Conservation (phyloP, 257 asterid species). For the Lithospermum erythrorhizon region DNA sequence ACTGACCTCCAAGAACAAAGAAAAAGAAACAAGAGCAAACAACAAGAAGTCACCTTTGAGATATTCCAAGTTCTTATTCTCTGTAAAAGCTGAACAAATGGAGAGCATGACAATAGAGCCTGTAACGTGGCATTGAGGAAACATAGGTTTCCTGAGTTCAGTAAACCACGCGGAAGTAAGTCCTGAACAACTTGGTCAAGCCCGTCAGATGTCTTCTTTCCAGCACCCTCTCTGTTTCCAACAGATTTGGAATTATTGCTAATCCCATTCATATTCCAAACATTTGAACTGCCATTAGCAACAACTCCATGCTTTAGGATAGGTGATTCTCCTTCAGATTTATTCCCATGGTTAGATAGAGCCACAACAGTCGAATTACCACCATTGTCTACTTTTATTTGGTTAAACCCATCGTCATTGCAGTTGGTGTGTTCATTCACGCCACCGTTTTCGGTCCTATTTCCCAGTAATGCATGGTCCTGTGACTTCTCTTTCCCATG, state of each 20-base stretch:
- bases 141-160: constrained; percentile 84
- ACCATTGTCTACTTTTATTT: constrained; percentile 16
- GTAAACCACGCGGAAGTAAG: constrained; percentile 75
- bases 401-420: constrained; percentile 21
- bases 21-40: neutral
- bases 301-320: constrained; percentile 11
- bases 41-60: constrained; percentile 42
- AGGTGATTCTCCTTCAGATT: constrained; percentile 16
- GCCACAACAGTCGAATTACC: constrained; percentile 20
- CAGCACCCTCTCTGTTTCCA: too few relatives aligned
- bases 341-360: constrained; percentile 24
- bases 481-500: constrained; percentile 9
- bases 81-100: constrained; percentile 67
- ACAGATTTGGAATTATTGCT: constrained; percentile 22
- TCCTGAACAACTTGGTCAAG: constrained; percentile 29
- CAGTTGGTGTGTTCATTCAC: constrained; percentile 11
- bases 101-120: constrained; percentile 84
- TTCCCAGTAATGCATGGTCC: constrained; percentile 13
- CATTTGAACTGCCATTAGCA: constrained; percentile 17
- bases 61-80: constrained; percentile 38
- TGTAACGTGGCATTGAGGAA: constrained; percentile 91
- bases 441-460: constrained; percentile 41
- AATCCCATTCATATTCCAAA: constrained; percentile 27
- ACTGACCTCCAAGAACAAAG: neutral
- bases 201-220: constrained; percentile 15